Conservation (phyloP, 306 rosid genomes). For the Quercus variabilis region DNA sequence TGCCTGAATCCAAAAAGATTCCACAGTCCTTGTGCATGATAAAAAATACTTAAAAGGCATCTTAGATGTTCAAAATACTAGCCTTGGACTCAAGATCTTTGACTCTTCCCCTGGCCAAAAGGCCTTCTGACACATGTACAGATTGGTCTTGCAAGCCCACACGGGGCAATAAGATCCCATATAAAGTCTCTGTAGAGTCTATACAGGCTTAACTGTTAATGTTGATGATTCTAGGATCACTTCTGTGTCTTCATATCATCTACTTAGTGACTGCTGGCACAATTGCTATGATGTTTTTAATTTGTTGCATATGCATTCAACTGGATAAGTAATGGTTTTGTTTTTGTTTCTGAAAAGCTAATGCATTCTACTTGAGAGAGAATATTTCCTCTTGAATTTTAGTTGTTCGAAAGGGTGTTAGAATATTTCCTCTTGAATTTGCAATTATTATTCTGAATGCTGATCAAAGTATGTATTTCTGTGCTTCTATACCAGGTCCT, state of each 20-base stretch:
- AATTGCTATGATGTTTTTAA: neutral
- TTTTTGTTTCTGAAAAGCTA: neutral
- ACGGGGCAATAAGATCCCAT: neutral
- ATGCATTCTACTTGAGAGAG: too few relatives aligned
- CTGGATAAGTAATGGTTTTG: neutral
- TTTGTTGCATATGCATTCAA: neutral
- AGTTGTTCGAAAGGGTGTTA: too few relatives aligned
- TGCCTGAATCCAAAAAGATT: neutral
- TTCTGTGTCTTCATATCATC: neutral
- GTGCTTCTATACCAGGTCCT: conserved; percentile 57
- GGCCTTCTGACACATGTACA: neutral
- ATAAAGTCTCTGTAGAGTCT: neutral
- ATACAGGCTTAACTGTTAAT: neutral
- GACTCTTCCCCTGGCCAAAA: too few relatives aligned
- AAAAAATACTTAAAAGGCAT: neutral
- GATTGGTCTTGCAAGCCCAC: neutral
- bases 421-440: neutral
- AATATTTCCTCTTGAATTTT: too few relatives aligned
- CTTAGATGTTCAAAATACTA: neutral
- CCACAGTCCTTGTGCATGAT: neutral
- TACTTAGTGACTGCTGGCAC: neutral
- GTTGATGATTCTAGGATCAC: neutral
- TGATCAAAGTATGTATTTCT: neutral
- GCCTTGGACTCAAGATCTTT: too few relatives aligned
- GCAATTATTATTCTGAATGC: neutral